These are phyloP conservation scores for Penicillium sp. DNA, from an alignment of 2,329 filamentous ascomycete species.

Conservation along the genomic window DNA sequence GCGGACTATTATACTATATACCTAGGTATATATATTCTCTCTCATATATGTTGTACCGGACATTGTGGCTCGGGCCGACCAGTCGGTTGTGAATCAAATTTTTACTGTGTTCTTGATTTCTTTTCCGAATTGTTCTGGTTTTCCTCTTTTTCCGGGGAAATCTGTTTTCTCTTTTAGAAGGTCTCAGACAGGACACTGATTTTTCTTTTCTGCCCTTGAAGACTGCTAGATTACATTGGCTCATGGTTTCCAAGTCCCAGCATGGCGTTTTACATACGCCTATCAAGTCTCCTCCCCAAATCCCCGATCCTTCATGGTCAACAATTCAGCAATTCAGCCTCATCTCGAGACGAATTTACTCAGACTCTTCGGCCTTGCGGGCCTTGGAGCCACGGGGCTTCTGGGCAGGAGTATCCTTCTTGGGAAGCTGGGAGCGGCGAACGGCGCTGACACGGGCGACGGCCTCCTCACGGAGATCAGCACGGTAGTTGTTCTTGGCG, in stretches of 20 bases:
- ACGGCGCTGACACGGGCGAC: conserved; percentile 85
- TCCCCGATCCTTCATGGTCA: conserved; percentile 3
- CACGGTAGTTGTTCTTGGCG: conserved; percentile 81
- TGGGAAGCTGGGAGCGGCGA: conserved; percentile 71
- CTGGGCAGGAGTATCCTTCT: conserved; percentile 69
- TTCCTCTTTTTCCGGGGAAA: conserved; percentile 10
- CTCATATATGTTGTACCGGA: no score
- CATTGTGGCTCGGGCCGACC: conserved; percentile 27
- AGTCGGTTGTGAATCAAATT: conserved; percentile 16
- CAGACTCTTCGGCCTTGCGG: conserved; percentile 57
- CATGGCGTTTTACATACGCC: conserved; percentile 20
- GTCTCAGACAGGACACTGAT: neutral
- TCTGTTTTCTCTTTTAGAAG: conserved; percentile 3
- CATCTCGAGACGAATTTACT: conserved; percentile 27
- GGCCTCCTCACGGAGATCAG: conserved; percentile 72
- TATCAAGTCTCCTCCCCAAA: conserved; percentile 2
- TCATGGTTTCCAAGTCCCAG: conserved; percentile 24
- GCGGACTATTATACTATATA: conserved; percentile 17
- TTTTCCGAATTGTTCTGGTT: conserved; percentile 11
- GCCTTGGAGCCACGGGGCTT: conserved; percentile 81
- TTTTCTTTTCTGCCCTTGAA: conserved; percentile 12
- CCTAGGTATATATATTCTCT: neutral
- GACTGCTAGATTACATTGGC: conserved; percentile 32
- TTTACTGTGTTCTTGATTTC: conserved; percentile 8
- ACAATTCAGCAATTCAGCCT: conserved; percentile 1